Evolutionary conservation across 176 grass and related monocot genomes (phyloP), one percentile per base, ranked within the genome.

Genomic region (Themeda triandra): DNA sequence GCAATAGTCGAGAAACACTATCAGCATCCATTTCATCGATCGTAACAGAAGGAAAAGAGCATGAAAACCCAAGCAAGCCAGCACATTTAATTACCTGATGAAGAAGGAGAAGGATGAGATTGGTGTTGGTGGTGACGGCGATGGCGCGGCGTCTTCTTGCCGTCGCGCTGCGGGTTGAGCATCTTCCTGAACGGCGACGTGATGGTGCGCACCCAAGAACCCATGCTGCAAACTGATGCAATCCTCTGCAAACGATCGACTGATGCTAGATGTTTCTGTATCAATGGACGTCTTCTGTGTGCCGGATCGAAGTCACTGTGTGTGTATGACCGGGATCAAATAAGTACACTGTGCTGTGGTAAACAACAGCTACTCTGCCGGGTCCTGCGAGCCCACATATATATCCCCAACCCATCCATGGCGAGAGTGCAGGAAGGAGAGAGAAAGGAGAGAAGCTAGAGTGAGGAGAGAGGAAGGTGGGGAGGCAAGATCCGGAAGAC

Each of bases 171-270:
- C 4, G 73, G 66, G 67, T 77, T 88, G 85, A 93, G 83, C 30
- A 90, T 81, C 81, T 92, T 92, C 84, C 90, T 76, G 90, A 92
- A 92, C 0, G 90, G 90, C 23, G 78, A 42, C 10, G 86, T 88
- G 78, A 89, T 89, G 87, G 87, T 84, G 87, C 87, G 87, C 33
- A 89, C 81, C 90, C 90, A 92, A 77, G 90, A 92, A 80, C 90
- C 80, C 90, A 92, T 92, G 12, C 0, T 11, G 41, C 14, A 19
- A 25, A 2, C 33, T 35, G 33, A 35, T 2, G n/a, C n/a, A n/a
- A n/a, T n/a, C n/a, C n/a, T n/a, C n/a, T n/a, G n/a, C n/a, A n/a
- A n/a, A n/a, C n/a, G n/a, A n/a, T n/a, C n/a, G n/a, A n/a, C n/a
- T n/a, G 42, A 48, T 44, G 40, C 19, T 74, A 4, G 44, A 29